Conservation (phyloP, 108 stramenopile species). For the Parietichytrium sp. region DNA sequence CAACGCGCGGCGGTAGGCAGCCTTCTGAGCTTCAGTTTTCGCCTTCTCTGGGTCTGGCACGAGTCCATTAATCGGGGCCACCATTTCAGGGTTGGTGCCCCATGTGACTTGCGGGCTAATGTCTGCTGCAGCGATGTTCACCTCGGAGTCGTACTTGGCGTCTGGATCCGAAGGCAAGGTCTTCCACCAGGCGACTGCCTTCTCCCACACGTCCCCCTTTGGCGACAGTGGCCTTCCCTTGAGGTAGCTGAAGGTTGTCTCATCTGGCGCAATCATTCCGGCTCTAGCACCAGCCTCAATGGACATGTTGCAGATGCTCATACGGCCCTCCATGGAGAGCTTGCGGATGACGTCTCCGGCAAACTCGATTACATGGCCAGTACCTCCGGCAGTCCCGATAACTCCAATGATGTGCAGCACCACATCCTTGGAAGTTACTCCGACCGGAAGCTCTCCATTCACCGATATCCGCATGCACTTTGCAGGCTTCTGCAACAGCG, state of each 20-base stretch:
- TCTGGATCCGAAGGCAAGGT: constrained; percentile 73
- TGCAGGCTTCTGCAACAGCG: constrained; percentile 80
- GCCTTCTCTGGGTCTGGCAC: constrained; percentile 71
- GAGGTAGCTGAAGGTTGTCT: constrained; percentile 80
- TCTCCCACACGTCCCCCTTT: constrained; percentile 78
- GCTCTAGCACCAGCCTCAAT: constrained; percentile 91
- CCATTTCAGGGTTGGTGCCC: constrained; percentile 89
- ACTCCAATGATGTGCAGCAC: constrained; percentile 82
- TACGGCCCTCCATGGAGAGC: constrained; percentile 83
- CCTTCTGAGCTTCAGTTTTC: constrained; percentile 66
- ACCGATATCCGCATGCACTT: constrained; percentile 85
- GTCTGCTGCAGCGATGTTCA: constrained; percentile 78
- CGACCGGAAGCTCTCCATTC: constrained; percentile 71
- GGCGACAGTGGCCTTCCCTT: constrained; percentile 89
- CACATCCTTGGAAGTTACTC: constrained; percentile 89
- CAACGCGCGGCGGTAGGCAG: constrained; percentile 76
- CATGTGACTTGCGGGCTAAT: constrained; percentile 90
- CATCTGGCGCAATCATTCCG: constrained; percentile 86
- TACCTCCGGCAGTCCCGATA: constrained; percentile 93
- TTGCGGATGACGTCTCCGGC: constrained; percentile 75
- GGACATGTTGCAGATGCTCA: constrained; percentile 91
- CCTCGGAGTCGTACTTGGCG: constrained; percentile 77
- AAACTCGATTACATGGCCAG: constrained; percentile 90
- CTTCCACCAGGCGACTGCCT: constrained; percentile 81
- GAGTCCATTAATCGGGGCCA: constrained; percentile 73